Percentiles rank a stretch among this genome's conserved stretches.
Evolutionary conservation across 345 rosid genomes (phyloP).

Genomic region (Toxicodendron radicans): DNA sequence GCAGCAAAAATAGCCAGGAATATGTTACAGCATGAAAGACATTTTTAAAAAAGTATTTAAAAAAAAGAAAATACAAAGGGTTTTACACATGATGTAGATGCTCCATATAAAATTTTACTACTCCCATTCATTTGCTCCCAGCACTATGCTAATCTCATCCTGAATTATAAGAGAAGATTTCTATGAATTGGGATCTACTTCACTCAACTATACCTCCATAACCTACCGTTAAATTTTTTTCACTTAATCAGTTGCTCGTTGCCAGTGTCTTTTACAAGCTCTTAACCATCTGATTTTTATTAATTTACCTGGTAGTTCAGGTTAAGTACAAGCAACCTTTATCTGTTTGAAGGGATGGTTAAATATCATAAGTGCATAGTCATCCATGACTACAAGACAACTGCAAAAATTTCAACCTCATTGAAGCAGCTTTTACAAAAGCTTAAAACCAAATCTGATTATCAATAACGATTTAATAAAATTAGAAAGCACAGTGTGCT

Average conservation of each 20-base stretch:
- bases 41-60: background rate
- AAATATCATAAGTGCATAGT: background rate
- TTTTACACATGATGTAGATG: background rate
- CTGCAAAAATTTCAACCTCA: background rate
- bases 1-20: background rate
- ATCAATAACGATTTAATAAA: background rate
- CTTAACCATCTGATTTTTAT: background rate
- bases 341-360: background rate
- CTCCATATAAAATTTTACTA: background rate
- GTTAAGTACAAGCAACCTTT: no score
- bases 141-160: background rate
- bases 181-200: background rate
- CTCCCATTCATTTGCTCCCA: background rate
- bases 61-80: background rate
- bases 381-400: background rate
- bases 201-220: background rate
- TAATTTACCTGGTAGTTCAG: background rate
- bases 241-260: background rate
- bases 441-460: background rate
- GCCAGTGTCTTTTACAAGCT: background rate
- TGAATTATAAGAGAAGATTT: background rate
- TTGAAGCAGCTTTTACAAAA: background rate
- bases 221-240: background rate
- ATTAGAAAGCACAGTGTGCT: background rate
- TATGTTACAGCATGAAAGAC: slow-evolving; percentile 2